Evolutionary conservation across 805 yeast genomes (phyloP).

Genomic region (Komagataella mondaviorum): DNA sequence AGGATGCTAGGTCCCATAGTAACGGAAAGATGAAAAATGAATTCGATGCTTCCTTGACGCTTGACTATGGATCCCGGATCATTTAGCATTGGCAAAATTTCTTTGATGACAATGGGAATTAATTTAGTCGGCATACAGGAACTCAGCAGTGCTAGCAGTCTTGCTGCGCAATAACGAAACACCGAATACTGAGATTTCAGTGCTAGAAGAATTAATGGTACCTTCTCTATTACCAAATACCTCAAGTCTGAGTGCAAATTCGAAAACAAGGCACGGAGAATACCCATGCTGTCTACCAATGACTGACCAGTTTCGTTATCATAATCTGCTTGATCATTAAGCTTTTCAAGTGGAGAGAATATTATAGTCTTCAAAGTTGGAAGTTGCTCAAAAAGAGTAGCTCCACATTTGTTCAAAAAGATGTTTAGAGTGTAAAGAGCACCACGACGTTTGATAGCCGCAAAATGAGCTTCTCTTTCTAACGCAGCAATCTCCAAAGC

Average conservation of each 20-base stretch:
- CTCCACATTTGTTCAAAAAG: constrained; percentile 39
- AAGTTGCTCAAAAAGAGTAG: constrained; percentile 38
- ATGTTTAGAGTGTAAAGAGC: constrained; percentile 58
- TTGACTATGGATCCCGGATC: constrained; percentile 57
- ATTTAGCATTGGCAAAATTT: constrained; percentile 65
- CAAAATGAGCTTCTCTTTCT: constrained; percentile 55
- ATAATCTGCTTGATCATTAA: constrained; percentile 13
- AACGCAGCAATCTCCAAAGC: constrained; percentile 47
- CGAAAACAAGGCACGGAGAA: constrained; percentile 62
- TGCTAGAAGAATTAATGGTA: constrained; percentile 37
- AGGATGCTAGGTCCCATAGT: constrained; percentile 81
- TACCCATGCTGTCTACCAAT: constrained; percentile 77
- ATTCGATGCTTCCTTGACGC: constrained; percentile 91
- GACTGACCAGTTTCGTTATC: constrained; percentile 54
- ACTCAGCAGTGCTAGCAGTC: constrained; percentile 74
- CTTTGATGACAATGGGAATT: constrained; percentile 67
- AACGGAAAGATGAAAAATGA: constrained; percentile 71
- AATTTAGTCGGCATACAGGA: constrained; percentile 53
- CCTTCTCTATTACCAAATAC: constrained; percentile 32
- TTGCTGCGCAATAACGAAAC: constrained; percentile 80
- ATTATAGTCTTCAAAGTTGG: constrained; percentile 56
- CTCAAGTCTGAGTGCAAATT: constrained; percentile 36
- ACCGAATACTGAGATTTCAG: constrained; percentile 67
- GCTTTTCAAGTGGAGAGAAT: constrained; percentile 43
- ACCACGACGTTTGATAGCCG: constrained; percentile 75